phyloP scores from a whole-genome alignment of 202 grass and related monocot species.

The Digitaria exilis region DNA sequence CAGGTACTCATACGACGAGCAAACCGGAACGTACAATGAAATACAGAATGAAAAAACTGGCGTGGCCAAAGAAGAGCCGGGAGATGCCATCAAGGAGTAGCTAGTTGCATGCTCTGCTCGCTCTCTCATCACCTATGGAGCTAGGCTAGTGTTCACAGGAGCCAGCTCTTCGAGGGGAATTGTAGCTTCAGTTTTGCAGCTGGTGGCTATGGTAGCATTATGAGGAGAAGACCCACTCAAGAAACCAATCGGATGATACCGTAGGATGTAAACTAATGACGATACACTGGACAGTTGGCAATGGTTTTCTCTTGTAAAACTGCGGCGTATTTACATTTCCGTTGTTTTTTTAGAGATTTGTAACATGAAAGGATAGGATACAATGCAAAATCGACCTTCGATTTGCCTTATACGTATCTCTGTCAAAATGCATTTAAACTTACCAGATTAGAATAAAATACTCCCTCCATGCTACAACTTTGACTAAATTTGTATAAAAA shows the following conservation, averaged over 20 bases:
- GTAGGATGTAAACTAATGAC: slow-evolving; percentile 18
- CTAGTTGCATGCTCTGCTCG: not conserved
- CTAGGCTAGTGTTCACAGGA: not conserved
- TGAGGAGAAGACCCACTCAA: not conserved
- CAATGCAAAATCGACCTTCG: not conserved
- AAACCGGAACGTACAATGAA: slow-evolving; percentile 80
- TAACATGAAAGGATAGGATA: not conserved
- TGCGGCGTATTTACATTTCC: not conserved
- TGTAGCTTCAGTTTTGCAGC: slow-evolving; percentile 12
- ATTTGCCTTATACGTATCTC: not conserved
- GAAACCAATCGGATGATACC: too few relatives aligned
- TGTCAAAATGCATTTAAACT: not conserved
- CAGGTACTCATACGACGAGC: slow-evolving; percentile 87
- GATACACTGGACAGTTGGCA: too few relatives aligned
- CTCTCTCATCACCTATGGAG: not conserved
- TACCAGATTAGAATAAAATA: not conserved
- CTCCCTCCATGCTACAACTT: too few relatives aligned
- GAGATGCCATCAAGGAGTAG: slow-evolving; percentile 43
- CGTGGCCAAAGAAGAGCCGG: slow-evolving; percentile 42
- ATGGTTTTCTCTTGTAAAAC: not conserved
- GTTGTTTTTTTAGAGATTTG: not conserved
- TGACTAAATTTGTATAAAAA: too few relatives aligned
- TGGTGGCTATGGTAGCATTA: not conserved
- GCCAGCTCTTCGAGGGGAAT: not conserved
- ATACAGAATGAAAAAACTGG: slow-evolving; percentile 57